Evolutionary conservation across 2,329 filamentous ascomycete species (phyloP).

Genomic region (Lecanicillium sp.): DNA sequence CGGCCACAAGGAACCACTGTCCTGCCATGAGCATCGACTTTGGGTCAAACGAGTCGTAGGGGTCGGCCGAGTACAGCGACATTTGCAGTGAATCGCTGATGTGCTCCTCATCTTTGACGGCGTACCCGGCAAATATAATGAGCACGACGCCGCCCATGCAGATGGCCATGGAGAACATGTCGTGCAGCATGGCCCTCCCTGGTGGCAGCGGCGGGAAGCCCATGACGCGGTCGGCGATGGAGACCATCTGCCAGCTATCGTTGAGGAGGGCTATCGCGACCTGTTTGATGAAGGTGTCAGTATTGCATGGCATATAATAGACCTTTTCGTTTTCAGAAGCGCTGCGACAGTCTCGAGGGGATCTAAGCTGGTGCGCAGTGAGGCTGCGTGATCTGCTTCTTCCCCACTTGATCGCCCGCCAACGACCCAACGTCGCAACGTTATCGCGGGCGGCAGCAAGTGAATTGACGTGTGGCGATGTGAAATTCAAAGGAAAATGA

Average conservation of each 20-base stretch:
- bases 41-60: conserved; percentile 3
- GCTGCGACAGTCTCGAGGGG: too few relatives aligned
- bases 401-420: too few relatives aligned
- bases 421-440: too few relatives aligned
- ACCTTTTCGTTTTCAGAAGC: too few relatives aligned
- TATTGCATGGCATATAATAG: too few relatives aligned
- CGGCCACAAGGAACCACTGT: conserved; percentile 9
- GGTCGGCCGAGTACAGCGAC: too few relatives aligned
- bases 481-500: not conserved
- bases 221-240: conserved; percentile 18
- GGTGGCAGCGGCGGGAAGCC: conserved; percentile 19
- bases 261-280: conserved; percentile 25
- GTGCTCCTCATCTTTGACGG: conserved; percentile 7
- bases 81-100: conserved; percentile 12
- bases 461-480: too few relatives aligned
- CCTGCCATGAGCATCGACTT: conserved; percentile 3
- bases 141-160: conserved; percentile 26
- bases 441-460: too few relatives aligned
- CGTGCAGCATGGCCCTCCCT: conserved; percentile 21
- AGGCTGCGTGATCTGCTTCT: too few relatives aligned
- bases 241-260: conserved; percentile 28
- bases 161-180: conserved; percentile 24
- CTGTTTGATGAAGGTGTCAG: too few relatives aligned
- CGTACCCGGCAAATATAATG: conserved; percentile 16
- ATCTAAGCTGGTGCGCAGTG: too few relatives aligned